Conservation (phyloP, 306 rosid genomes). For the Cucumis hystrix region DNA sequence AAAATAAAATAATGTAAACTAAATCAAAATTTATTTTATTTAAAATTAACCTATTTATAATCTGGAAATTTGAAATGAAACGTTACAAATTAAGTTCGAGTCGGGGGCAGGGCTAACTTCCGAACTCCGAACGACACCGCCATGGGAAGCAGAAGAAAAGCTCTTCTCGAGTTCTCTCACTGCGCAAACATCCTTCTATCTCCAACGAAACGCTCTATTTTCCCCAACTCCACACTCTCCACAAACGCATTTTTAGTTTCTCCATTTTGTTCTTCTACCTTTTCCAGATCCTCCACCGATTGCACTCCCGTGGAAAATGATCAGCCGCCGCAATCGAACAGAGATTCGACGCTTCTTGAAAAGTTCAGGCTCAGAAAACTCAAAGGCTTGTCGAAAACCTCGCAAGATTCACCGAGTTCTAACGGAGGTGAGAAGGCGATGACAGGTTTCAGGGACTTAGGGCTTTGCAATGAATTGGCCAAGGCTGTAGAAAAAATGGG, state of each 20-base stretch:
- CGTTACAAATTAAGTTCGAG: too few species aligned
- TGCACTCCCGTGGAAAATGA: not conserved
- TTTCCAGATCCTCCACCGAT: not conserved
- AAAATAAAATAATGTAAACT: too few species aligned
- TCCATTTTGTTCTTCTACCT: not conserved
- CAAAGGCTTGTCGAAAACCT: not conserved
- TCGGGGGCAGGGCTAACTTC: not conserved
- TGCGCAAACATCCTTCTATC: not conserved
- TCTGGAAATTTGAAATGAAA: too few species aligned
- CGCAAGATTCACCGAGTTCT: not conserved
- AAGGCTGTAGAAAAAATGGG: constrained; percentile 11
- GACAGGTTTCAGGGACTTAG: constrained; percentile 12
- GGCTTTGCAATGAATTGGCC: constrained; percentile 4
- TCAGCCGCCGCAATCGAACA: not conserved
- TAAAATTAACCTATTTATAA: too few species aligned
- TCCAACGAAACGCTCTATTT: not conserved
- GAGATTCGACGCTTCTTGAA: constrained; percentile 8
- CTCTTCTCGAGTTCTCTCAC: constrained; percentile 7
- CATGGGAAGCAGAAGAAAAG: constrained; percentile 14
- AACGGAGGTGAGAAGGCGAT: not conserved
- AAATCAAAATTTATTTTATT: too few species aligned
- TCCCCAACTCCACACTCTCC: not conserved
- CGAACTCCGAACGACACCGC: not conserved
- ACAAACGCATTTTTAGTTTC: not conserved
- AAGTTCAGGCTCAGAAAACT: constrained; percentile 11